Evolutionary conservation across 192 early-diverging fungal genomes (phyloP).

Genomic region (Phycomyces blakesleeanus): DNA sequence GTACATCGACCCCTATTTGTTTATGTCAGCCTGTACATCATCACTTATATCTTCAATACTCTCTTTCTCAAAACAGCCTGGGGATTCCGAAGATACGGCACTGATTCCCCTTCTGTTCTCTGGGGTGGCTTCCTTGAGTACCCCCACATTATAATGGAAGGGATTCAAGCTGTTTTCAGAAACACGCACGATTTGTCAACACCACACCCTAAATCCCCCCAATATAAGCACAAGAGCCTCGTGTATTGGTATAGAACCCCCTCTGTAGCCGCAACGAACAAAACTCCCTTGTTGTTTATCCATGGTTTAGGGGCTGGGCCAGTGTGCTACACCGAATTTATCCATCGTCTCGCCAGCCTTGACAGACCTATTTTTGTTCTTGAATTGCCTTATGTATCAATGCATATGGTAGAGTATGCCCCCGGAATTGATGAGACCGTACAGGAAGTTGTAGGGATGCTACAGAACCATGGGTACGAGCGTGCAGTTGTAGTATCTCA

Average conservation of each 20-base stretch:
- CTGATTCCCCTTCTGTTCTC: background rate
- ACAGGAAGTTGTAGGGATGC: constrained; percentile 51
- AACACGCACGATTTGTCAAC: background rate
- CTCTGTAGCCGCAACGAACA: constrained; percentile 15
- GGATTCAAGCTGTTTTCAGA: background rate
- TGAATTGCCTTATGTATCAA: constrained; percentile 63
- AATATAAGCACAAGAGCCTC: background rate
- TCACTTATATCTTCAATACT: constrained; percentile 23
- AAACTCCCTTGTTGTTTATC: constrained; percentile 60
- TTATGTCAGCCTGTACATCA: constrained; percentile 41
- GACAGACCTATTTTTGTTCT: constrained; percentile 47
- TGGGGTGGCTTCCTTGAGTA: constrained; percentile 17
- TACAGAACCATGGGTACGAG: constrained; percentile 42
- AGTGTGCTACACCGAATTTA: constrained; percentile 48
- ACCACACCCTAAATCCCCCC: background rate
- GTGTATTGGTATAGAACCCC: constrained; percentile 42
- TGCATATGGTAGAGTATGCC: constrained; percentile 55
- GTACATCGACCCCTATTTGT: constrained; percentile 54
- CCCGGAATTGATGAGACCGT: constrained; percentile 55
- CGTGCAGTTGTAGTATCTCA: constrained; percentile 67
- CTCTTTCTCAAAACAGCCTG: constrained; percentile 5
- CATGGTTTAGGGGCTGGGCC: constrained; percentile 68
- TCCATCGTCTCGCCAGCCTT: constrained; percentile 40
- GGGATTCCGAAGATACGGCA: constrained; percentile 13
- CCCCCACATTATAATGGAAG: background rate